phyloP scores from a whole-genome alignment of 345 rosid species.

The Iberis pinnata region DNA sequence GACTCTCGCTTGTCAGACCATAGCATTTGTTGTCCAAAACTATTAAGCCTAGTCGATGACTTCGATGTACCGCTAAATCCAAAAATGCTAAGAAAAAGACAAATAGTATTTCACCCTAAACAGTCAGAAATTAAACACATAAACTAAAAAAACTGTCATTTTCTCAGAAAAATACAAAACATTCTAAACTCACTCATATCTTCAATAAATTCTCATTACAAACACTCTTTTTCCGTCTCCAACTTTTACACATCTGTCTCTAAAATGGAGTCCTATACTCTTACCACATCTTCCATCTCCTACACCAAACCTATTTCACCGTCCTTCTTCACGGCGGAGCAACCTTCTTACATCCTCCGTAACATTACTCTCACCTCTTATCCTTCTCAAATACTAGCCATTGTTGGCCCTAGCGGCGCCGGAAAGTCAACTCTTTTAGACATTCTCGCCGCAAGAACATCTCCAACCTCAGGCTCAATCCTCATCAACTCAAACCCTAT shows the following conservation, averaged over 20 bases:
- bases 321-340: slow-evolving; percentile 22
- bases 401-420: slow-evolving; percentile 94
- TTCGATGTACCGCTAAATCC: too few relatives aligned
- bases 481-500: slow-evolving; percentile 60
- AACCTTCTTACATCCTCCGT: slow-evolving; percentile 55
- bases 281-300: slow-evolving; percentile 70
- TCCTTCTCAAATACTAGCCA: slow-evolving; percentile 82
- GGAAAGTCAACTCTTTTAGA: slow-evolving; percentile 95
- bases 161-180: neutral
- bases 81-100: too few relatives aligned
- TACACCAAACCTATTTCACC: slow-evolving; percentile 45
- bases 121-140: too few relatives aligned
- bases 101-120: too few relatives aligned
- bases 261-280: slow-evolving; percentile 33
- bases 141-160: neutral
- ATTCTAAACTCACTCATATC: neutral
- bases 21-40: too few relatives aligned
- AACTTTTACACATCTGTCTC: neutral
- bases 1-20: too few relatives aligned
- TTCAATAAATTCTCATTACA: neutral
- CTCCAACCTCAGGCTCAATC: slow-evolving; percentile 61
- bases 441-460: slow-evolving; percentile 74
- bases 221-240: neutral
- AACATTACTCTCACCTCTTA: slow-evolving; percentile 60
- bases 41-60: too few relatives aligned